Evolutionary conservation across 2,329 filamentous ascomycete genomes (phyloP).

Genomic region (Aspergillus novofumigatus): DNA sequence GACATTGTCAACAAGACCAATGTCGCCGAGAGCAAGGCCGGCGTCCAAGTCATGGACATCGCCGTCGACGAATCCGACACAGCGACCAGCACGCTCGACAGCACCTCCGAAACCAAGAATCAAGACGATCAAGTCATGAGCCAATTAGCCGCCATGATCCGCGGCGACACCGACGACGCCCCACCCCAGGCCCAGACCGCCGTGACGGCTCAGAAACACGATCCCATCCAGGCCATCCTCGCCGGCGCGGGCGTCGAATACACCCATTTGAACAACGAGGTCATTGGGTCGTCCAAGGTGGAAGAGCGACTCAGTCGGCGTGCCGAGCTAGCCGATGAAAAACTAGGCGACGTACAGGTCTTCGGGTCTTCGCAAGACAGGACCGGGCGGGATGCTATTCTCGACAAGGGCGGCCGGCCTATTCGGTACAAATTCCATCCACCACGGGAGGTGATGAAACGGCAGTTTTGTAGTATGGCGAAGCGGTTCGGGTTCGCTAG

Average conservation of each 20-base stretch:
- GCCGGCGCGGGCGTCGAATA: conserved; percentile 86
- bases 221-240: conserved; percentile 85
- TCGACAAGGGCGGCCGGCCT: conserved; percentile 37
- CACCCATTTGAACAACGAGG: conserved; percentile 93
- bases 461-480: conserved; percentile 92
- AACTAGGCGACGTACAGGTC: conserved; percentile 30
- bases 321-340: conserved; percentile 52
- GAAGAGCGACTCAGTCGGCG: conserved; percentile 77
- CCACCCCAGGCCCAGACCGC: conserved; percentile 22
- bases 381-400: conserved; percentile 2
- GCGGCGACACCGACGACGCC: conserved; percentile 36
- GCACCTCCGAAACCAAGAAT: conserved; percentile 16
- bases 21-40: conserved; percentile 84
- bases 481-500: conserved; percentile 69
- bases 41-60: conserved; percentile 73
- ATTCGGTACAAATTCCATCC: conserved; percentile 65
- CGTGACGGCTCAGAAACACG: conserved; percentile 48
- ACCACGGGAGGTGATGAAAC: conserved; percentile 64
- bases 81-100: conserved; percentile 52
- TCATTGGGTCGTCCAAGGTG: conserved; percentile 87
- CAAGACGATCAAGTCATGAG: conserved; percentile 63
- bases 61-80: conserved; percentile 61
- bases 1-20: conserved; percentile 99
- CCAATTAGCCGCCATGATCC: conserved; percentile 64
- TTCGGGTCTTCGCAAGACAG: conserved; percentile 24